phyloP scores from a whole-genome alignment of 2,329 filamentous ascomycete species.

The Sporothrix luriei region DNA sequence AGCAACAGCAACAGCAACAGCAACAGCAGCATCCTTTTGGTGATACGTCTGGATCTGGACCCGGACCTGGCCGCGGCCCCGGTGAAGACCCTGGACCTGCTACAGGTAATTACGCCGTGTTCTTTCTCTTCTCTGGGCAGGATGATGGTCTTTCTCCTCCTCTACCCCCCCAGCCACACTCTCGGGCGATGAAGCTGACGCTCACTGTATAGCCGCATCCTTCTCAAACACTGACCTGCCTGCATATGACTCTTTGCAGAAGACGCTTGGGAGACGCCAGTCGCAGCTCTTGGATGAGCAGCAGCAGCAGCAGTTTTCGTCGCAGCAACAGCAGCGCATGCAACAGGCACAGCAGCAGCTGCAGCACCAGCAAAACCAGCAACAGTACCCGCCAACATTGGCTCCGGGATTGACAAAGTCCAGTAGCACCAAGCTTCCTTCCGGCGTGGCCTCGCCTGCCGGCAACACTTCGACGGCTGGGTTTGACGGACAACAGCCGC shows the following conservation, averaged over 20 bases:
- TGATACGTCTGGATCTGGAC: constrained; percentile 45
- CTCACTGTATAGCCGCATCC: constrained; percentile 30
- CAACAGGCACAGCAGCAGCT: constrained; percentile 42
- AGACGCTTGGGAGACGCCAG: constrained; percentile 5
- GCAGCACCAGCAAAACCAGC: constrained; percentile 40
- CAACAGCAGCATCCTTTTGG: constrained; percentile 51
- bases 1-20: constrained; percentile 37
- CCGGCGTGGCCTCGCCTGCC: constrained; percentile 6
- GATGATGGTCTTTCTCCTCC: not conserved
- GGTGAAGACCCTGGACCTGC: constrained; percentile 33
- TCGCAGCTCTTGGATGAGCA: constrained; percentile 26
- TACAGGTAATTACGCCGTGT: constrained; percentile 12
- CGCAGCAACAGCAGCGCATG: constrained; percentile 39
- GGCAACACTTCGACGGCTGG: constrained; percentile 9
- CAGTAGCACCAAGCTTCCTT: constrained; percentile 41
- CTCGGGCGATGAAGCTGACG: constrained; percentile 23
- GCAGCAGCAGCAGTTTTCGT: constrained; percentile 33
- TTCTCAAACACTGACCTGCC: constrained; percentile 33
- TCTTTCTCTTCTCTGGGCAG: not conserved
- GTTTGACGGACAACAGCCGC: constrained; percentile 39
- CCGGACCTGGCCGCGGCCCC: constrained; percentile 33
- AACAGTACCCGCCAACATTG: constrained; percentile 35
- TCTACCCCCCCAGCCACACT: not conserved
- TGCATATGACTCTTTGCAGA: constrained; percentile 32
- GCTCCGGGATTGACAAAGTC: constrained; percentile 34